Conservation (phyloP, 1,139 yeast species). For the Pichia norvegensis region DNA sequence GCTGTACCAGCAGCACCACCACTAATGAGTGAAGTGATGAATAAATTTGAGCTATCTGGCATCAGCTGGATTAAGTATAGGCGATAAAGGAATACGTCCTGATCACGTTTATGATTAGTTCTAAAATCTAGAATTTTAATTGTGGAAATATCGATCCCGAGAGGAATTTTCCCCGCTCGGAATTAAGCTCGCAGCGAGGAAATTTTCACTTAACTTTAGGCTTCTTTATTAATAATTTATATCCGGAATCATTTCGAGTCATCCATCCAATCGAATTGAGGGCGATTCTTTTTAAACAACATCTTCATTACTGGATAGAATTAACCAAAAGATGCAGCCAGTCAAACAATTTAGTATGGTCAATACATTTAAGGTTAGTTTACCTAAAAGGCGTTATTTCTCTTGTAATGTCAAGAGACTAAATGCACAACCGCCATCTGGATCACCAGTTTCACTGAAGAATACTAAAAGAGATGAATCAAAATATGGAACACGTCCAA, state of each 20-base stretch:
- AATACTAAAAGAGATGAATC: conserved; percentile 40
- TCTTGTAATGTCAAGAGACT: background rate
- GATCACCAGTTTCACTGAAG: conserved; percentile 39
- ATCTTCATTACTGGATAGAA: background rate
- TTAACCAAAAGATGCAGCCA: background rate
- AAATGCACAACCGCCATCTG: conserved; percentile 24
- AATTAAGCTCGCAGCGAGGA: background rate
- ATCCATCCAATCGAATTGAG: background rate
- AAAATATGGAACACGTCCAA: conserved; percentile 64
- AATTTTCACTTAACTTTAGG: background rate
- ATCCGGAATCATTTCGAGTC: background rate
- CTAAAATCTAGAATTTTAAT: no score
- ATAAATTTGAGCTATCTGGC: conserved; percentile 32
- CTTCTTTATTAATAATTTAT: background rate
- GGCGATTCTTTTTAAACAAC: background rate
- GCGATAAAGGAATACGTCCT: no score
- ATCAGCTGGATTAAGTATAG: background rate
- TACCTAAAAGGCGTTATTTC: background rate
- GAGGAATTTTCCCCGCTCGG: background rate
- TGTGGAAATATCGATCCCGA: background rate
- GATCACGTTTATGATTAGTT: no score
- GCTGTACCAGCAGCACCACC: conserved; percentile 97
- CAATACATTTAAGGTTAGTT: background rate
- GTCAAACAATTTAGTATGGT: background rate
- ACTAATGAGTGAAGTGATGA: conserved; percentile 16